A percentile compares a stretch with the other conserved stretches of the same genome.
phyloP scores from a whole-genome alignment of 495 filamentous ascomycete genomes.

The Hypoxylon fragiforme region DNA sequence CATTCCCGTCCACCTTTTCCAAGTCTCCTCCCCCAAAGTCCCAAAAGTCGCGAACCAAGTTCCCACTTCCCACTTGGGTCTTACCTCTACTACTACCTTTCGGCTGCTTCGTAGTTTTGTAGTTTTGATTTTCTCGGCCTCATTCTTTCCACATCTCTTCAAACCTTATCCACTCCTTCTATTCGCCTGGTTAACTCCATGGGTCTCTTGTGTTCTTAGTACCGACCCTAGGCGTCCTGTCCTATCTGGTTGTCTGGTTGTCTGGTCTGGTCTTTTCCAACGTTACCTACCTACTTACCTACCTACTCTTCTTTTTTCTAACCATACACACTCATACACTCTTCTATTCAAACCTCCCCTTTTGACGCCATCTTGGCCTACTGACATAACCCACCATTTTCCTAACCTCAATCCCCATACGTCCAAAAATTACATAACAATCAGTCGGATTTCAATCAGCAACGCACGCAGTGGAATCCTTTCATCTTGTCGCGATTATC shows the following conservation, averaged over 20 bases:
- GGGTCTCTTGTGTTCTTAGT: slow-evolving; percentile 28
- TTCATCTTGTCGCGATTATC: slow-evolving; percentile 13
- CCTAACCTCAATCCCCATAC: slow-evolving; percentile 20
- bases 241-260: too few relatives aligned
- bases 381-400: slow-evolving; percentile 10
- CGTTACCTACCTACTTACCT: slow-evolving; percentile 14
- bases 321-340: neutral
- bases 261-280: slow-evolving; percentile 27
- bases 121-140: slow-evolving; percentile 31
- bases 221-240: slow-evolving; percentile 14
- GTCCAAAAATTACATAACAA: slow-evolving; percentile 4
- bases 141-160: slow-evolving; percentile 30
- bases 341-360: slow-evolving; percentile 8
- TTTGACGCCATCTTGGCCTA: slow-evolving; percentile 10
- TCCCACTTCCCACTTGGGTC: slow-evolving; percentile 26
- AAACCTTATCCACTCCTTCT: slow-evolving; percentile 21
- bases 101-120: neutral
- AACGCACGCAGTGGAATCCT: slow-evolving; percentile 5
- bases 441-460: too few relatives aligned
- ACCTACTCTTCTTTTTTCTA: neutral
- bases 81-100: slow-evolving; percentile 17
- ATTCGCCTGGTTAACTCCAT: slow-evolving; percentile 17
- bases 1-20: slow-evolving; percentile 5
- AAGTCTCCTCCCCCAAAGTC: neutral
- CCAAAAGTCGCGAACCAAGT: slow-evolving; percentile 22